Conservation (phyloP, 2,329 filamentous ascomycete genomes). For the Scedosporium apiospermum region DNA sequence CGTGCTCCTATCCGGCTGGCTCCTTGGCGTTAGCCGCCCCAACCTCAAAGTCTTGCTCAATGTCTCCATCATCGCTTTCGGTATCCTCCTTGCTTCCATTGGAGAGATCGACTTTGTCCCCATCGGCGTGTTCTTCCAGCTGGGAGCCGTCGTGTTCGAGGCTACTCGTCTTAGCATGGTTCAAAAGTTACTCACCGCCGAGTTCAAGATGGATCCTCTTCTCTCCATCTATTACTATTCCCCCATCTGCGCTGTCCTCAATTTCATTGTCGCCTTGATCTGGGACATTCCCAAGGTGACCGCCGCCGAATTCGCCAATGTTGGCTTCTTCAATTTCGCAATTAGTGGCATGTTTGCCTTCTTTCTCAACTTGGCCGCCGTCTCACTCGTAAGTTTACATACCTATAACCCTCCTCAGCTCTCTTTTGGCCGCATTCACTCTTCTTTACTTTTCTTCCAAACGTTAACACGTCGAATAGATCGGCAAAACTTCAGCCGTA, state of each 20-base stretch:
- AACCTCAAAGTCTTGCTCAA: constrained; percentile 85
- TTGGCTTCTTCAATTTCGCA: constrained; percentile 64
- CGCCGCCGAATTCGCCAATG: constrained; percentile 61
- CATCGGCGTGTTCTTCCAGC: constrained; percentile 70
- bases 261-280: constrained; percentile 61
- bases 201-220: constrained; percentile 88
- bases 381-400: constrained; percentile 61
- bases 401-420: not conserved
- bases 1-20: constrained; percentile 83
- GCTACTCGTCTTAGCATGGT: constrained; percentile 78
- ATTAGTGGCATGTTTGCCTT: constrained; percentile 72
- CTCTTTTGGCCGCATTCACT: not conserved
- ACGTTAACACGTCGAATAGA: constrained; percentile 41
- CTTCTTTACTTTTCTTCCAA: not conserved
- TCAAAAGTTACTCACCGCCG: constrained; percentile 68
- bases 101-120: constrained; percentile 92
- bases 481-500: constrained; percentile 79
- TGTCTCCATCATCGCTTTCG: constrained; percentile 87
- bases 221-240: constrained; percentile 89
- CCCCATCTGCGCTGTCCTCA: constrained; percentile 75
- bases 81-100: constrained; percentile 87
- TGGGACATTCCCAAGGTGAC: constrained; percentile 63
- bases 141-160: constrained; percentile 71
- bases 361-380: constrained; percentile 74
- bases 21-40: constrained; percentile 71